Evolutionary conservation across 2,329 filamentous ascomycete genomes (phyloP), one percentile per base, ranked within the genome.

Genomic region (Colletotrichum neosansevieriae): DNA sequence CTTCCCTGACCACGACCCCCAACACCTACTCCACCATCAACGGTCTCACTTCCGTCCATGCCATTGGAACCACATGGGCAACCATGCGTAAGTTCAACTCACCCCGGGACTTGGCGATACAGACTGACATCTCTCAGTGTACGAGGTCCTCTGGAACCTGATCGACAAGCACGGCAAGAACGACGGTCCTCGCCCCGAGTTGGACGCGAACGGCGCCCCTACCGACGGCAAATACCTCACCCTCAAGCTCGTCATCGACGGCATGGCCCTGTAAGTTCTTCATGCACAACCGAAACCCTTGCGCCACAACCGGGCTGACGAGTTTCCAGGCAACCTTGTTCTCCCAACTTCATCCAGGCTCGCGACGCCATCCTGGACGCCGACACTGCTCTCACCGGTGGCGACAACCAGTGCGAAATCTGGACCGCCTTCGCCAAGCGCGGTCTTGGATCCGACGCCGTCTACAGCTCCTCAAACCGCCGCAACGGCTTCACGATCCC

Each of bases 371-470:
- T 88, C 70, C 72, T 88, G 21, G 86, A 88, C 65, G 86, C 86
- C 0, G 86, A 88, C 73, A 75, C 75, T 38, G 80, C 81, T 4
- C 77, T 88, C 9, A 88, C 86, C 1, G 81, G 79, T 1, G 86
- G 85, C 2, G 74, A 72, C 11, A 88, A 88, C 74, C 67, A 72
- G 12, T 88, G 86, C 60, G 79, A 81, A 71, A 76, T 88, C 67
- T 88, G 86, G 86, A 84, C 72, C 13, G 86, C 73, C 0, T 88
- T 88, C 71, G 85, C 86, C 1, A 88, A 88, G 81, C 78, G 86
- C 53, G 86, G 86, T n/a, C 74, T 88, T 3, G 86, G 86, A 40
- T 62, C 71, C 0, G 74, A 75, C 12, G 81, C 81, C 5, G 72
- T 51, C 44, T 80, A 79, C 54, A 73, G 72, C 67, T 58, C 69